Evolutionary conservation across 139 green algal species (phyloP).

Genomic region (Chlorella vulgaris): DNA sequence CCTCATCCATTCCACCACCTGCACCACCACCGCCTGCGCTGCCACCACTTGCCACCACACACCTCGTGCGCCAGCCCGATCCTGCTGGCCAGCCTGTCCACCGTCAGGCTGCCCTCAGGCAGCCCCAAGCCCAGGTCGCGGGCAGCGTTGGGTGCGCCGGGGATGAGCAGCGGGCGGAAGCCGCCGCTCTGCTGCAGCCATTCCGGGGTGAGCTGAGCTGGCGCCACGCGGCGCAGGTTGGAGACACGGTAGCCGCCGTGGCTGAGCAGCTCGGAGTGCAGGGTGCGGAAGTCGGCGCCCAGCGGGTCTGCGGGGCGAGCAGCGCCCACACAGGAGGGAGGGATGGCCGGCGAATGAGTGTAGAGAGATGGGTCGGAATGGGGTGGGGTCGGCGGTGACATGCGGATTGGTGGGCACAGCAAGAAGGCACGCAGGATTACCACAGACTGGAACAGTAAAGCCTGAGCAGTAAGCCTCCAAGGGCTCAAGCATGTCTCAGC

Average conservation of each 20-base stretch:
- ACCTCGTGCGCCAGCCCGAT: slow-evolving; percentile 16
- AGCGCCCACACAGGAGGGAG: no score
- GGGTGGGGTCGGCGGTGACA: no score
- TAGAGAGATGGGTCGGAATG: no score
- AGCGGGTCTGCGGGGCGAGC: slow-evolving; percentile 24
- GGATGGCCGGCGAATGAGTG: no score
- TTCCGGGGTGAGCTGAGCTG: slow-evolving; percentile 15
- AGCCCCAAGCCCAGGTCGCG: slow-evolving; percentile 17
- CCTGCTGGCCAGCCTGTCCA: neutral
- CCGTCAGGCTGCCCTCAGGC: slow-evolving; percentile 11
- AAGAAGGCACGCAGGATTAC: no score
- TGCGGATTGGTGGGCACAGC: no score
- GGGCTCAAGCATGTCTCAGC: neutral
- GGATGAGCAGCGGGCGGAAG: slow-evolving; percentile 22
- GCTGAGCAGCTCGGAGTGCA: slow-evolving; percentile 35
- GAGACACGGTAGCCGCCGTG: slow-evolving; percentile 5
- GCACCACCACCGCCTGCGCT: no score
- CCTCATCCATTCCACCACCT: no score
- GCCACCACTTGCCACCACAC: no score
- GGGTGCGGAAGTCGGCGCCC: slow-evolving; percentile 27
- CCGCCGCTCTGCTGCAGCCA: slow-evolving; percentile 25
- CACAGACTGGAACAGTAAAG: no score
- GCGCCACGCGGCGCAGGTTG: neutral
- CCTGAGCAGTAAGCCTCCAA: no score
- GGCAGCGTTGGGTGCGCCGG: neutral